Base-by-base conservation (phyloP, 2,329 filamentous ascomycete genomes). In the Gremmenia infestans region DNA sequence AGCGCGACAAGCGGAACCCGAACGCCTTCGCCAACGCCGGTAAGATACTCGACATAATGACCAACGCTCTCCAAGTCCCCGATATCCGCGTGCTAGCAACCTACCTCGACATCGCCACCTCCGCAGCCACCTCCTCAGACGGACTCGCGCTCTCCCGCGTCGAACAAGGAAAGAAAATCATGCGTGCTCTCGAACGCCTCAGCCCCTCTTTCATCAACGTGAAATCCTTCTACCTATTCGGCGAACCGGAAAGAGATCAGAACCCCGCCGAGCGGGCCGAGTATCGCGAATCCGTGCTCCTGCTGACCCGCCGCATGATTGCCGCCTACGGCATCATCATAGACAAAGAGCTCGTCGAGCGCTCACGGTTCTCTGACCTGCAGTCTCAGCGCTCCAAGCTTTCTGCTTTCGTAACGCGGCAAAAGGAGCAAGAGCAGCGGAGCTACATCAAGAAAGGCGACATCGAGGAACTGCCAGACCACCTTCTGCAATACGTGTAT, bases 1-100 rank as follows among this genome's bases (percentile, higher is more conserved):
- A 83, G 23, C 81, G 86, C 55, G 91, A 97, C 74, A 87, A 85
- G 67, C 84, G 85, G 54, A 96, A 95, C 69, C 76, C 71, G n/a
- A 81, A 86, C 52, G 81, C 82, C 22, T 80, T 96, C 61, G 72
- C 76, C 3, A 79, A 87, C 61, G 87, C 89, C 4, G 82, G 77
- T 50, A 71, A 76, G 50, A 76, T 96, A 25, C 73, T 96, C 32
- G 76, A 84, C 52, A 69, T 81, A 50, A 91, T 92, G 86, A 64
- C 70, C 47, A 62, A 67, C 28, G 70, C 67, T 5, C 64, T 76
- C 14, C 62, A 68, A 11, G 67, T 73, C 3, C 78, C 81, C 1
- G 83, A 88, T 61, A 61, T 80, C 5, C 67, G 72, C 40, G 69
- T 77, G 17, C 70, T 87, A 57, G 74, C 76, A 40, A 68, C 77